Percentiles rank a stretch among this genome's conserved stretches.
Conservation (phyloP, 371 early-diverging fungal genomes). For the Saksenaea vasiformis region DNA sequence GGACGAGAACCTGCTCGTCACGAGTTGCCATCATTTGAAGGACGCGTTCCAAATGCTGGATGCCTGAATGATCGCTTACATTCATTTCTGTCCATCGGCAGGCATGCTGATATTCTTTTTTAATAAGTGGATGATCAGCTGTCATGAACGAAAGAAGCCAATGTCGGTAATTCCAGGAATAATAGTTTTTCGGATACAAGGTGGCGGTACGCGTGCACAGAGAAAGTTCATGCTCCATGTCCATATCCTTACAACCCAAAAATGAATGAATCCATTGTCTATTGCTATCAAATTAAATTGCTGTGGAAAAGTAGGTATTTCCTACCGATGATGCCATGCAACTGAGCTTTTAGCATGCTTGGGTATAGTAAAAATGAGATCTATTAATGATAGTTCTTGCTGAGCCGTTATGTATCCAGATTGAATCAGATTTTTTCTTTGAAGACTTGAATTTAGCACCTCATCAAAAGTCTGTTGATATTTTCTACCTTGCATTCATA, state of each 20-base stretch:
- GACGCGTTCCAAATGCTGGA: conserved; percentile 53
- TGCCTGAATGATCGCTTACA: conserved; percentile 60
- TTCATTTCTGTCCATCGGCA: conserved; percentile 45
- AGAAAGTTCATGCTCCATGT: conserved; percentile 38
- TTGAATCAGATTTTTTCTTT: conserved; percentile 36
- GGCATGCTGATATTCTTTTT: conserved; percentile 33
- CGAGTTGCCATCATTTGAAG: conserved; percentile 18
- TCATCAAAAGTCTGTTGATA: neutral
- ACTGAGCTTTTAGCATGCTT: conserved; percentile 57
- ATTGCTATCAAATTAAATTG: neutral
- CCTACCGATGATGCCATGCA: conserved; percentile 61
- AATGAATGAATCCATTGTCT: conserved; percentile 43
- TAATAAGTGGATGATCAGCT: neutral
- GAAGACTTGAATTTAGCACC: neutral
- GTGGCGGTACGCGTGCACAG: conserved; percentile 39
- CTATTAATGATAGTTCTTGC: conserved; percentile 41
- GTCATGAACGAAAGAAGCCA: conserved; percentile 39
- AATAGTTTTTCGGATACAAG: conserved; percentile 56
- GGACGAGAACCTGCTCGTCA: neutral
- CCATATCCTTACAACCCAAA: conserved; percentile 10
- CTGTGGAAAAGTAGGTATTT: neutral
- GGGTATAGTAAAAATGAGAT: conserved; percentile 54
- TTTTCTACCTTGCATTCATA: conserved; percentile 54
- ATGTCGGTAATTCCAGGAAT: conserved; percentile 57
- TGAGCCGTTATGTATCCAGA: conserved; percentile 23